Conservation (phyloP, 2,329 filamentous ascomycete species). For the Alternaria arbusti region DNA sequence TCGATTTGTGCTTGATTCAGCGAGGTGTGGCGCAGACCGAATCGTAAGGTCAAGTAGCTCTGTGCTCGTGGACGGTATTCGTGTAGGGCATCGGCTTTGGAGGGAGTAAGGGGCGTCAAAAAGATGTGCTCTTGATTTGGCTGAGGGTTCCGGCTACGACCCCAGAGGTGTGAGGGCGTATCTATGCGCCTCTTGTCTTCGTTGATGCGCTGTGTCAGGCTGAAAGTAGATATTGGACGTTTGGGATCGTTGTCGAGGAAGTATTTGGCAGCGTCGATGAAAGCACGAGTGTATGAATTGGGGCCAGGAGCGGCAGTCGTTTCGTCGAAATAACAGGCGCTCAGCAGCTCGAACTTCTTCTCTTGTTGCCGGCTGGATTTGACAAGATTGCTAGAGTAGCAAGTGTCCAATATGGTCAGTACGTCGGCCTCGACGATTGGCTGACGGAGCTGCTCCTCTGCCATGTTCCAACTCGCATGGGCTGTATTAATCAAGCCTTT, state of each 20-base stretch:
- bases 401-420: slow-evolving; percentile 48
- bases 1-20: slow-evolving; percentile 42
- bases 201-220: slow-evolving; percentile 36
- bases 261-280: slow-evolving; percentile 39
- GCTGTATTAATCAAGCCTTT: slow-evolving; percentile 34
- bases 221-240: slow-evolving; percentile 39
- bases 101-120: slow-evolving; percentile 34
- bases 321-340: slow-evolving; percentile 35
- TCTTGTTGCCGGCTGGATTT: slow-evolving; percentile 34
- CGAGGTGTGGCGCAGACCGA: slow-evolving; percentile 33
- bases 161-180: slow-evolving; percentile 38
- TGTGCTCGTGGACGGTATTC: slow-evolving; percentile 18
- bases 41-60: slow-evolving; percentile 41
- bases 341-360: slow-evolving; percentile 43
- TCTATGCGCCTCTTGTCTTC: slow-evolving; percentile 32
- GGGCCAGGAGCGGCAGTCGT: slow-evolving; percentile 38
- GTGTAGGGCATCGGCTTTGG: slow-evolving; percentile 5
- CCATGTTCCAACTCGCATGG: slow-evolving; percentile 44
- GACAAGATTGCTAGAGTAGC: slow-evolving; percentile 45
- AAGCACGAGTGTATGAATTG: slow-evolving; percentile 43
- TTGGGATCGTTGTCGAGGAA: slow-evolving; percentile 27
- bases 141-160: slow-evolving; percentile 17
- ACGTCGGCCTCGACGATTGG: slow-evolving; percentile 44
- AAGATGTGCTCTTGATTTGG: slow-evolving; percentile 40
- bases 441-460: slow-evolving; percentile 35